Evolutionary conservation across 495 filamentous ascomycete genomes (phyloP), one percentile per base, ranked within the genome.

Genomic region (Halenospora varia): DNA sequence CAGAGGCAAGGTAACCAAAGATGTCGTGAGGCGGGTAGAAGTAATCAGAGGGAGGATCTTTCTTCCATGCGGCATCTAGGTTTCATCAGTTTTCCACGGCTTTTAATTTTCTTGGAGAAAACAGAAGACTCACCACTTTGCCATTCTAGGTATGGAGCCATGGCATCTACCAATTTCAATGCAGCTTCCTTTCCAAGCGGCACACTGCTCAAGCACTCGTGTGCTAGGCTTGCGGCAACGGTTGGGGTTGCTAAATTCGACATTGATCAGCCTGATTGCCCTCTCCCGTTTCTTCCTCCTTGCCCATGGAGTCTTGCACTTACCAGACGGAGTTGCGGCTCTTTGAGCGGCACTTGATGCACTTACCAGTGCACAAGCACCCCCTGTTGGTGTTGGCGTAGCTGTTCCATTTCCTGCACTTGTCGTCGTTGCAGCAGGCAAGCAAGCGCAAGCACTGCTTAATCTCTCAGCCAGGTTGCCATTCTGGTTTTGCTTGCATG

Each of bases 121-220:
- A 25, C 19, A 22, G 4, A 19, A 15, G 2, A 23, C 64, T 52
- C 24, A 64, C 64, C 64, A 46, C 64, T 75, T 64, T 79, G 74
- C 73, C 75, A 79, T 46, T 74, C 64, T 18, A 79, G 44, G 58
- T 73, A 79, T 0, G 71, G 70, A 26, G 59, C 61, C 39, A 75
- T 61, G 40, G 76, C 64, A 44, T 74, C 68, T 24, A 78, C 66
- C 55, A 75, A 68, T 20, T 63, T 55, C n/a, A 75, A 48, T 10
- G 73, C 73, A 26, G 61, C 71, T 13, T 64, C 62, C 60, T 73
- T 73, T 46, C 73, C 24, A 46, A 78, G 66, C 2, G 75, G 74
- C 15, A 79, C 74, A 2, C 74, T 73, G 17, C 71, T 74, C 25
- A 78, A 64, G 62, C 77, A 79, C 10, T 72, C 72, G 51, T 74